phyloP scores from a whole-genome alignment of 1,284 basidiomycete genomes.

The Ganoderma leucocontextum region DNA sequence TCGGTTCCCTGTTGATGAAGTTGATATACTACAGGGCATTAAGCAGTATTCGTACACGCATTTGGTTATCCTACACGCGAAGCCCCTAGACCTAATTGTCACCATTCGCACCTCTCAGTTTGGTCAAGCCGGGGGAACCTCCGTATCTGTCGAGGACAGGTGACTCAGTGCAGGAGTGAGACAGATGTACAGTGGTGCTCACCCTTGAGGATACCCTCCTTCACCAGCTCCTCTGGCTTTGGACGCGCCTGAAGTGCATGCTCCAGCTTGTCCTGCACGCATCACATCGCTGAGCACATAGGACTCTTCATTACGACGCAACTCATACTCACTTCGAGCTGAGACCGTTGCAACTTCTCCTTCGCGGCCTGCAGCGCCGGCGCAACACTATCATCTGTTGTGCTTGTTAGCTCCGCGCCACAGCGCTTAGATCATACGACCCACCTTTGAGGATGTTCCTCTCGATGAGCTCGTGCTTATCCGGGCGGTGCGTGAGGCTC shows the following conservation, averaged over 20 bases:
- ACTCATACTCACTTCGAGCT: conserved; percentile 61
- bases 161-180: background rate
- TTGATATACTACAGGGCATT: conserved; percentile 20
- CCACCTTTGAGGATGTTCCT: conserved; percentile 81
- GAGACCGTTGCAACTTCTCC: conserved; percentile 70
- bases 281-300: background rate
- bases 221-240: conserved; percentile 72
- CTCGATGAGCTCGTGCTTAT: conserved; percentile 72
- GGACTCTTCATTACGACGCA: background rate
- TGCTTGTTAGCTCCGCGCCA: conserved; percentile 1
- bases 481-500: conserved; percentile 62
- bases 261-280: conserved; percentile 69
- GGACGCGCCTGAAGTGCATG: conserved; percentile 72
- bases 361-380: conserved; percentile 73
- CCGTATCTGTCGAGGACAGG: conserved; percentile 21
- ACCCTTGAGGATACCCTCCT: conserved; percentile 70
- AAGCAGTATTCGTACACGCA: conserved; percentile 27
- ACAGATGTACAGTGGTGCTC: background rate
- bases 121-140: conserved; percentile 31
- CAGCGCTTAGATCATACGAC: conserved; percentile 22
- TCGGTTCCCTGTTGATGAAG: conserved; percentile 10
- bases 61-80: conserved; percentile 23
- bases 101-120: background rate
- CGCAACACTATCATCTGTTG: conserved; percentile 72
- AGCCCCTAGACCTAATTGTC: conserved; percentile 19